A percentile compares a stretch with the other conserved stretches of the same genome.
Conservation (phyloP, 2,329 filamentous ascomycete genomes). For the Trichoderma guizhouense region DNA sequence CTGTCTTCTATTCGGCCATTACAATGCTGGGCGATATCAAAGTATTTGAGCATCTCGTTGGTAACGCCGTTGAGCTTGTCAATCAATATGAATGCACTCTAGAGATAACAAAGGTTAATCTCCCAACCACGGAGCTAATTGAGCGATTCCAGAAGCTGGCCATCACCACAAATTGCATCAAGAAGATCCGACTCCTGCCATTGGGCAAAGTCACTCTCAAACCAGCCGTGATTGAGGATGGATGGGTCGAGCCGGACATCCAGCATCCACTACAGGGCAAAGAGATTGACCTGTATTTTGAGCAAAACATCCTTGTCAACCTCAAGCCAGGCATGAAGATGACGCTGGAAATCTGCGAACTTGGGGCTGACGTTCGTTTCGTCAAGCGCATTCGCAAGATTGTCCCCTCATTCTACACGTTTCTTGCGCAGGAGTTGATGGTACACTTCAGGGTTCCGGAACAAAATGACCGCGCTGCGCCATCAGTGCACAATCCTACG, state of each 20-base stretch:
- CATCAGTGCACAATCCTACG: constrained; percentile 39
- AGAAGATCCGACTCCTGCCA: constrained; percentile 32
- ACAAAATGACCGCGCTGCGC: constrained; percentile 42
- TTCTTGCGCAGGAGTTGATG: constrained; percentile 69
- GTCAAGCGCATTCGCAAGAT: constrained; percentile 57
- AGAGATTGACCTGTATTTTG: constrained; percentile 58
- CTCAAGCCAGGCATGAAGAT: constrained; percentile 66
- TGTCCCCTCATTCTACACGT: constrained; percentile 61
- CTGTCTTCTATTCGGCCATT: constrained; percentile 44
- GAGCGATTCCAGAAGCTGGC: constrained; percentile 44
- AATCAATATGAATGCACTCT: constrained; percentile 54
- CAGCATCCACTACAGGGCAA: constrained; percentile 21
- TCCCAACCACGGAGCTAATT: constrained; percentile 39
- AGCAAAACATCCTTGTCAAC: constrained; percentile 51
- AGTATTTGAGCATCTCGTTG: constrained; percentile 29
- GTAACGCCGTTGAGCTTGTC: constrained; percentile 24
- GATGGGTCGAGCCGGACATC: constrained; percentile 39
- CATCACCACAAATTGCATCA: constrained; percentile 22
- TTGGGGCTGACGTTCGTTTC: constrained; percentile 64
- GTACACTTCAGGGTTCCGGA: constrained; percentile 58
- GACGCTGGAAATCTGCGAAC: constrained; percentile 50
- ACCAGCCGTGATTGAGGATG: constrained; percentile 46
- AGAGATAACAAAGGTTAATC: constrained; percentile 54
- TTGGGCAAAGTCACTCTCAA: constrained; percentile 46
- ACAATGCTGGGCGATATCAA: constrained; percentile 36